These are phyloP conservation scores for Aspergillus candidus DNA, from an alignment of 2,329 filamentous ascomycete species.

Conservation along the genomic window DNA sequence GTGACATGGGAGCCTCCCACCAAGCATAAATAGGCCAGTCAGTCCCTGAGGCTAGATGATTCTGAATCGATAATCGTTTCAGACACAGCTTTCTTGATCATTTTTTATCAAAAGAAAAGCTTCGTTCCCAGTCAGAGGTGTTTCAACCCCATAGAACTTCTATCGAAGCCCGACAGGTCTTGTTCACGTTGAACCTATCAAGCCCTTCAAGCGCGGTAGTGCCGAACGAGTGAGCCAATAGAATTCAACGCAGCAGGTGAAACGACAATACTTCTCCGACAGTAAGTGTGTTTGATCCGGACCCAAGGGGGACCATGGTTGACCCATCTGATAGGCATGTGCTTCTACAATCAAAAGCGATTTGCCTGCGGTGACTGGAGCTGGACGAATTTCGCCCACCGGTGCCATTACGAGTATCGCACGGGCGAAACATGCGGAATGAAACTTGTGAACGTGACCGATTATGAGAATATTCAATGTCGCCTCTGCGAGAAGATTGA, in stretches of 20 bases:
- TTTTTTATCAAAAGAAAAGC: conserved; percentile 18
- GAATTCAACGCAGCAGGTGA: conserved; percentile 24
- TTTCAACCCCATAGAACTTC: conserved; percentile 19
- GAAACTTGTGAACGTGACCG: conserved; percentile 76
- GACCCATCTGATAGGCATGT: conserved; percentile 58
- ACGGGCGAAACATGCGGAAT: conserved; percentile 95
- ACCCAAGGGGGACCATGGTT: conserved; percentile 19
- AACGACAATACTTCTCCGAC: conserved; percentile 25
- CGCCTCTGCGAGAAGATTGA: conserved; percentile 84
- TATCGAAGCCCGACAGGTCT: conserved; percentile 16
- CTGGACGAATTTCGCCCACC: conserved; percentile 87
- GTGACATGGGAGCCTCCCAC: conserved; percentile 23
- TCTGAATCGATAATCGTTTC: conserved; percentile 29
- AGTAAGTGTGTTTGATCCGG: conserved; percentile 30
- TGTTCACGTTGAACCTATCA: conserved; percentile 30
- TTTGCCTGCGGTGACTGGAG: conserved; percentile 88
- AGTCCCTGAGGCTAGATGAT: conserved; percentile 22
- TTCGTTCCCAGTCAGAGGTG: conserved; percentile 13
- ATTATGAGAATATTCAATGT: conserved; percentile 60
- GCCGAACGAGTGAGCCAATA: conserved; percentile 28
- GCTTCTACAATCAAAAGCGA: conserved; percentile 87
- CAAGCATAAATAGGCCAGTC: conserved; percentile 38
- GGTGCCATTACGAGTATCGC: conserved; percentile 91
- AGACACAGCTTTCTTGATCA: conserved; percentile 20
- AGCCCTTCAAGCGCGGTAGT: conserved; percentile 22